Conservation (phyloP, 768 basidiomycete genomes). For the Mycena amicta region DNA sequence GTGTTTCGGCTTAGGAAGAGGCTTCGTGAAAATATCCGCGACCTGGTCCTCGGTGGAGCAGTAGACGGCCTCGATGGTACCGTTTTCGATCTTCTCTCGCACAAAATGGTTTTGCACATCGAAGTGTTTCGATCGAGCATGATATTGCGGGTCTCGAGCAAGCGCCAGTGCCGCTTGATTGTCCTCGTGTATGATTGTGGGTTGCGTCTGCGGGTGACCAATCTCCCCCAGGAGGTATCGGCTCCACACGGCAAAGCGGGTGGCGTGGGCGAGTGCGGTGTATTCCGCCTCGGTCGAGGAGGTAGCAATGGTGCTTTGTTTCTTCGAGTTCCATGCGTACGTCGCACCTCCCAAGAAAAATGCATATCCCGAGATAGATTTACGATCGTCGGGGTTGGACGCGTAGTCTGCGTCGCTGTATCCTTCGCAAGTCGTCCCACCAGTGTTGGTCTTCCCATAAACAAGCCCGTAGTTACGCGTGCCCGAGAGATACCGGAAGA, state of each 20-base stretch:
- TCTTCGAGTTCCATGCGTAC: background rate
- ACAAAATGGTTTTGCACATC: too few species aligned
- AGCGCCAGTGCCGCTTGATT: too few species aligned
- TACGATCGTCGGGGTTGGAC: background rate
- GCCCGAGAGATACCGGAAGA: conserved; percentile 37
- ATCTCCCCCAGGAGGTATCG: background rate
- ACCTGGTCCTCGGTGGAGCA: too few species aligned
- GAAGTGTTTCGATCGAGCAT: too few species aligned
- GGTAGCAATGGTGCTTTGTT: background rate
- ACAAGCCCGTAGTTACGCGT: conserved; percentile 16
- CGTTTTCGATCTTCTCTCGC: too few species aligned
- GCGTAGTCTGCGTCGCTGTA: background rate
- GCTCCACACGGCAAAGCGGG: background rate
- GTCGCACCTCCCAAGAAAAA: background rate
- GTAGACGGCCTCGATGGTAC: too few species aligned
- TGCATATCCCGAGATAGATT: background rate
- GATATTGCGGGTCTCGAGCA: too few species aligned
- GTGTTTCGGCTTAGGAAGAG: too few species aligned
- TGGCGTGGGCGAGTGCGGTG: background rate
- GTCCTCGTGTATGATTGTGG: too few species aligned
- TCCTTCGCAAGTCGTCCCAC: conserved; percentile 12
- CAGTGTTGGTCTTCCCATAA: conserved; percentile 13
- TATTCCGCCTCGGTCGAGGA: background rate
- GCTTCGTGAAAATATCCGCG: too few species aligned
- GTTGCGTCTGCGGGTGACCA: too few species aligned